These are phyloP conservation scores for Tilletia indica DNA, from an alignment of 1,284 basidiomycete species.

Conservation along the genomic window DNA sequence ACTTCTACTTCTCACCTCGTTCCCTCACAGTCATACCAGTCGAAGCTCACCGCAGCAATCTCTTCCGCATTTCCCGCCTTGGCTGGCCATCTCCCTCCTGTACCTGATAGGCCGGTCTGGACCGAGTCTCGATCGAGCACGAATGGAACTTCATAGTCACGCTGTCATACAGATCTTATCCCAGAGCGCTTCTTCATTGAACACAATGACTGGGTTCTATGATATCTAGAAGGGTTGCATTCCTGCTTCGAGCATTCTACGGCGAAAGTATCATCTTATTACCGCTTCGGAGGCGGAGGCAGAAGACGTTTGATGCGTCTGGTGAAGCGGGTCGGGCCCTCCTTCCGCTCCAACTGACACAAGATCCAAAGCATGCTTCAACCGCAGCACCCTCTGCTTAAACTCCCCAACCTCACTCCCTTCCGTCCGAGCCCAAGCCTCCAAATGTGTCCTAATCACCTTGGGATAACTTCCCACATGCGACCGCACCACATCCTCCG, in stretches of 20 bases:
- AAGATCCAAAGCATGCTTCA: too few relatives aligned
- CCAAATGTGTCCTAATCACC: not conserved
- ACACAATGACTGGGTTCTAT: too few relatives aligned
- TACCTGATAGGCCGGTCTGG: conserved; percentile 13
- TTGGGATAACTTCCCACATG: conserved; percentile 8
- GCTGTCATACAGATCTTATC: too few relatives aligned
- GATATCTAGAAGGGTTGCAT: too few relatives aligned
- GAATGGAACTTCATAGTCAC: too few relatives aligned
- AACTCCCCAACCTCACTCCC: not conserved
- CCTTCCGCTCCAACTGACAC: not conserved
- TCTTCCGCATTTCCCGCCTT: conserved; percentile 5
- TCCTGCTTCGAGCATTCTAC: too few relatives aligned
- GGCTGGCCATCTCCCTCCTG: conserved; percentile 3
- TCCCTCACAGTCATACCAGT: conserved; percentile 2
- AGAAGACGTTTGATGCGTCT: not conserved
- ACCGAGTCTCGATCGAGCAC: not conserved
- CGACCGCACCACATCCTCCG: conserved; percentile 3
- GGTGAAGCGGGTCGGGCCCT: not conserved
- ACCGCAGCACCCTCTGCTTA: too few relatives aligned
- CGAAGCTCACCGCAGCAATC: conserved; percentile 4
- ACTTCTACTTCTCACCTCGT: not conserved
- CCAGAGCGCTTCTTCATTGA: too few relatives aligned
- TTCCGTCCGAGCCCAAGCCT: not conserved
- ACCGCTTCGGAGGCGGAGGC: too few relatives aligned
- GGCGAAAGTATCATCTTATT: too few relatives aligned